Base-by-base conservation (phyloP, 495 filamentous ascomycete genomes). In the Neurospora sp. region DNA sequence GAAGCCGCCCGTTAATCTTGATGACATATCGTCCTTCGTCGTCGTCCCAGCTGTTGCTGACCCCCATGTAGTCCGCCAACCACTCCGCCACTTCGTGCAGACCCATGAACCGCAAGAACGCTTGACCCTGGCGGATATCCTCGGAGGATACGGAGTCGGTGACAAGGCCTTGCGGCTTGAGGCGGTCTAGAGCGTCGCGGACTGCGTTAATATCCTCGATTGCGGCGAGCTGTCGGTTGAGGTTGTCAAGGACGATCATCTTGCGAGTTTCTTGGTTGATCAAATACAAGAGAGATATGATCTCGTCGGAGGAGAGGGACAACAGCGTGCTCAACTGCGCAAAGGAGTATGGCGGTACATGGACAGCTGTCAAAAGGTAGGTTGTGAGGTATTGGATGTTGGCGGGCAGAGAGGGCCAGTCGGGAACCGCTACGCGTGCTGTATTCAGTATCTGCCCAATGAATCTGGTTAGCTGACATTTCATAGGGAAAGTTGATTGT, bases 341-440 rank as follows among this genome's bases (percentile, higher is more conserved):
- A 22, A 14, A 70, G 65, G 70, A 77, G 70, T 65, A 65, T 6
- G 53, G 53, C 12, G 53, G n/a, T 68, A 70, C 8, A 35, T 40
- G 18, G 7, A 45, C 42, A 35, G 8, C 45, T 44, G 74, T 74
- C 69, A 76, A 18, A 27, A 73, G 74, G 45, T 69, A 69, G n/a
- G 73, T 65, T 59, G 73, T 76, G 53, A 74, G 69, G 27, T 70
- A 78, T 42, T 75, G 74, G 71, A 74, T 72, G 22, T 68, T 61
- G 31, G 73, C 68, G 12, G 75, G 22, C 3, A 78, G 73, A 27
- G 73, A 71, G 0, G 68, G 8, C 76, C 76, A 78, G 47, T 42
- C 47, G 31, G 71, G 42, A 65, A 16, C 10, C 4, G 44, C 53
- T 68, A 12, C 31, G 53, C 4, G 10, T 22, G 18, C 39, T 39